These are phyloP conservation scores for Zalaria sp. DNA, from an alignment of 2,329 filamentous ascomycete genomes.

Conservation along the genomic window DNA sequence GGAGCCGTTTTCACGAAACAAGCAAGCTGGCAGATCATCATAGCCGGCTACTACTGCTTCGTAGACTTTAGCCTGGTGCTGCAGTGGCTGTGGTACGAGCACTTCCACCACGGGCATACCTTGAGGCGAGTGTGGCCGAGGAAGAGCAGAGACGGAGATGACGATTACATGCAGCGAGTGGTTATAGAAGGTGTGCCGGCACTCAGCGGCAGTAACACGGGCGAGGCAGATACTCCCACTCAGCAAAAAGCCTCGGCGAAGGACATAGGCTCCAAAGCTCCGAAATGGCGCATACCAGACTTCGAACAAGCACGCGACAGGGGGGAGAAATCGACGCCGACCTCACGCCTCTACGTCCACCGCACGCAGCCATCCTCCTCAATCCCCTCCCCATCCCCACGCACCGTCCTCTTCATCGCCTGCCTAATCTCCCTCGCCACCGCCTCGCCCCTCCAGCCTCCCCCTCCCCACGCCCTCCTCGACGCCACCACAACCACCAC, in stretches of 20 bases:
- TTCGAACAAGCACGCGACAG: constrained; percentile 12
- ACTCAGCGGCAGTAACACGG: constrained; percentile 4
- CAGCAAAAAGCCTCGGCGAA: constrained; percentile 2
- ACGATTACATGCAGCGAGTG: constrained; percentile 13
- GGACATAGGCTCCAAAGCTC: constrained; percentile 4
- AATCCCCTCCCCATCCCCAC: constrained; percentile 30
- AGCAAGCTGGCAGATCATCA: constrained; percentile 51
- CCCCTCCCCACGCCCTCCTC: not conserved
- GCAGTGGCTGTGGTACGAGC: constrained; percentile 54
- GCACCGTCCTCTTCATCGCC: constrained; percentile 31
- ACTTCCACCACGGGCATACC: constrained; percentile 35
- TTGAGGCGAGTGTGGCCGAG: constrained; percentile 21
- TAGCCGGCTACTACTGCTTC: constrained; percentile 51
- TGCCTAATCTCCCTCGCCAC: constrained; percentile 30
- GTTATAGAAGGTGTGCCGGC: constrained; percentile 17
- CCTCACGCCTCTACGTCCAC: constrained; percentile 9
- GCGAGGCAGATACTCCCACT: constrained; percentile 1
- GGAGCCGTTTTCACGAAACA: constrained; percentile 50
- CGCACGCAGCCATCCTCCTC: constrained; percentile 19
- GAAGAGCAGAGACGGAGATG: constrained; percentile 7
- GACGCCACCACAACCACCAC: constrained; percentile 11
- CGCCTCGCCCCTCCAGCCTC: constrained; percentile 17
- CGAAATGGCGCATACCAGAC: constrained; percentile 6
- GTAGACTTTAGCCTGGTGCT: constrained; percentile 48
- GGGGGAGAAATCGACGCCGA: constrained; percentile 3